Evolutionary conservation across 148 eudicot genomes (phyloP).

Genomic region (Rhododendron vialii): DNA sequence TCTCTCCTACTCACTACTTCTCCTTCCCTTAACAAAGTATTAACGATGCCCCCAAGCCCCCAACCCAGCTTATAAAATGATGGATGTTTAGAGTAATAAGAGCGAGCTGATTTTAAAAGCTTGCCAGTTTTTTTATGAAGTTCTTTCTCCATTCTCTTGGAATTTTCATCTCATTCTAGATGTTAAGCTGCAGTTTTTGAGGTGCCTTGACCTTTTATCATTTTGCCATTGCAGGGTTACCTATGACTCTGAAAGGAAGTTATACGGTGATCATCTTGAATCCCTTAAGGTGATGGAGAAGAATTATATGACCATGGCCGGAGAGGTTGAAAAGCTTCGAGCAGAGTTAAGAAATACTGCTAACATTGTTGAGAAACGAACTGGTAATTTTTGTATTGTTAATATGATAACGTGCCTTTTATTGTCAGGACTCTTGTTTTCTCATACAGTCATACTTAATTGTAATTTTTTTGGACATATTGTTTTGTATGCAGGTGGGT

Average conservation of each 20-base stretch:
- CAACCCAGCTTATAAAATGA: not conserved
- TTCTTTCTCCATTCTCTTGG: not conserved
- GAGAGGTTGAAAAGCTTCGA: slow-evolving; percentile 92
- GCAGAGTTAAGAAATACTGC: slow-evolving; percentile 62
- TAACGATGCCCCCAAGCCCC: not conserved
- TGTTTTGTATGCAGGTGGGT: slow-evolving; percentile 29
- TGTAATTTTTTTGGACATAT: not conserved
- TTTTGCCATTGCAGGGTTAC: slow-evolving; percentile 54
- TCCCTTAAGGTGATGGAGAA: slow-evolving; percentile 96
- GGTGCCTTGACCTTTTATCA: not conserved
- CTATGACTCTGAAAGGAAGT: slow-evolving; percentile 91
- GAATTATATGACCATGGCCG: slow-evolving; percentile 84
- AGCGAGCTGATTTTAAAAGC: not conserved
- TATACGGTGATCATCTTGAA: slow-evolving; percentile 84
- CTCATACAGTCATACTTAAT: not conserved
- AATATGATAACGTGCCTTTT: not conserved
- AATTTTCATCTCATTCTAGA: not conserved
- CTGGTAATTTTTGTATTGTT: slow-evolving; percentile 38
- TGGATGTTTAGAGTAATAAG: not conserved
- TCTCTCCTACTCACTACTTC: not conserved
- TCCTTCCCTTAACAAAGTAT: not conserved
- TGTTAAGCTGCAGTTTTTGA: not conserved
- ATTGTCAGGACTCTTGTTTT: not conserved
- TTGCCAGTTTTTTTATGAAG: not conserved
- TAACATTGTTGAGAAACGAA: slow-evolving; percentile 53